These are phyloP conservation scores for Lasiodiplodia gonubiensis DNA, from an alignment of 2,329 filamentous ascomycete genomes.

Conservation along the genomic window DNA sequence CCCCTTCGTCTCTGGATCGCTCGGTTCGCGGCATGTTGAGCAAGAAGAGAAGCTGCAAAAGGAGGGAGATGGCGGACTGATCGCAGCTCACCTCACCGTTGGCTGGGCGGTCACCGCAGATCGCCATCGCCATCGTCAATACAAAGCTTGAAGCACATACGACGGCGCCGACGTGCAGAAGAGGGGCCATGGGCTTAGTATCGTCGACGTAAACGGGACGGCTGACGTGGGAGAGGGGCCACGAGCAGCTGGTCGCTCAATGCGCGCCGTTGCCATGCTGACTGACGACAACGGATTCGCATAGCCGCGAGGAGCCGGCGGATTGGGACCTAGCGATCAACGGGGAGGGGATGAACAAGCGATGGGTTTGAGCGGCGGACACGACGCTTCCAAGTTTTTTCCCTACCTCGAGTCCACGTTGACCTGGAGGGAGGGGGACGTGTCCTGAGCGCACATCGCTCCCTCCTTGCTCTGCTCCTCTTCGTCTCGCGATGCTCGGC, in stretches of 20 bases:
- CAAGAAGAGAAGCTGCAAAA: background rate
- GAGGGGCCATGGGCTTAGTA: background rate
- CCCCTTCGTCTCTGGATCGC: background rate
- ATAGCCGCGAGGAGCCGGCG: constrained; percentile 8
- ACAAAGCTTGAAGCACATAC: background rate
- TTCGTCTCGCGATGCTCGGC: background rate
- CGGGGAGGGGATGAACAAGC: background rate
- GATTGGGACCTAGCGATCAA: constrained; percentile 17
- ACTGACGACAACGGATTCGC: constrained; percentile 25
- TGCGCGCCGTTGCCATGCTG: background rate
- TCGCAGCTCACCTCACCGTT: background rate
- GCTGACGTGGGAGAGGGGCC: background rate
- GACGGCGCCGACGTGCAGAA: background rate
- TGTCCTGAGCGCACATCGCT: background rate
- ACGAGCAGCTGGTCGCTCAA: background rate
- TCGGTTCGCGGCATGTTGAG: background rate
- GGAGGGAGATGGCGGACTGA: background rate
- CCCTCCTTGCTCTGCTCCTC: background rate
- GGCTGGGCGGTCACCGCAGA: background rate
- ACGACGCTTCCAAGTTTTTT: background rate
- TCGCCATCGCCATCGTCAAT: background rate
- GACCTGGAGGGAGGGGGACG: background rate
- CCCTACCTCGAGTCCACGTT: background rate
- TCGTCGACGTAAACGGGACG: background rate
- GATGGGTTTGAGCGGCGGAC: background rate